Evolutionary conservation across 2,329 filamentous ascomycete species (phyloP).

Genomic region (Reticulascus tulasneorum): DNA sequence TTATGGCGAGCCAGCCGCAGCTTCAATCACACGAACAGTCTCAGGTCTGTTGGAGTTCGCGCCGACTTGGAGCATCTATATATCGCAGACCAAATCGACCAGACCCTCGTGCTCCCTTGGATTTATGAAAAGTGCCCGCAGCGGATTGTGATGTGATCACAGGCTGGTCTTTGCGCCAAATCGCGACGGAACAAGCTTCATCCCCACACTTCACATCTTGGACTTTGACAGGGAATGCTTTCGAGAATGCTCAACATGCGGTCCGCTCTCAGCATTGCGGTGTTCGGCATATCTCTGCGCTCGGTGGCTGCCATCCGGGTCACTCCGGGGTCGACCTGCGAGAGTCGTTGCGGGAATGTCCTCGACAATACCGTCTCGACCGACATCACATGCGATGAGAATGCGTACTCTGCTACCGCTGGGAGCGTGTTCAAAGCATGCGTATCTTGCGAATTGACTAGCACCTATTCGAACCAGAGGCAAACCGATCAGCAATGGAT

Average conservation of each 20-base stretch:
- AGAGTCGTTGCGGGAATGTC: slow-evolving; percentile 49
- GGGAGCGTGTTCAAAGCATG: slow-evolving; percentile 50
- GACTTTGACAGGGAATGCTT: too few species aligned
- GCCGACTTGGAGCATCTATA: too few species aligned
- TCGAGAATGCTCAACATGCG: slow-evolving; percentile 13
- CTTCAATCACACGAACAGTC: too few species aligned
- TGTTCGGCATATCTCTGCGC: slow-evolving; percentile 19
- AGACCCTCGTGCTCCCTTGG: too few species aligned
- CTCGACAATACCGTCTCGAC: slow-evolving; percentile 38
- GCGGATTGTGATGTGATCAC: too few species aligned
- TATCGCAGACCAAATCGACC: too few species aligned
- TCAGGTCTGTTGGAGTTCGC: too few species aligned
- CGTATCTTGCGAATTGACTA: slow-evolving; percentile 47
- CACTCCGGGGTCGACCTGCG: slow-evolving; percentile 45
- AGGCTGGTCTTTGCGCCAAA: too few species aligned
- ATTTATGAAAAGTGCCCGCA: too few species aligned
- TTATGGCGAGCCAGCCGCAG: too few species aligned
- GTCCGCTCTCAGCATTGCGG: slow-evolving; percentile 9
- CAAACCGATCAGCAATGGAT: slow-evolving; percentile 50
- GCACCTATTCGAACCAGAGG: slow-evolving; percentile 38
- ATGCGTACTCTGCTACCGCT: slow-evolving; percentile 29
- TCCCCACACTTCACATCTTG: too few species aligned
- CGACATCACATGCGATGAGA: slow-evolving; percentile 46
- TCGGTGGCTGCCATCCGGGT: slow-evolving; percentile 33
- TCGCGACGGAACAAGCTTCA: too few species aligned